phyloP scores from a whole-genome alignment of 176 grass and related monocot species.

The Musa troglodytarum region DNA sequence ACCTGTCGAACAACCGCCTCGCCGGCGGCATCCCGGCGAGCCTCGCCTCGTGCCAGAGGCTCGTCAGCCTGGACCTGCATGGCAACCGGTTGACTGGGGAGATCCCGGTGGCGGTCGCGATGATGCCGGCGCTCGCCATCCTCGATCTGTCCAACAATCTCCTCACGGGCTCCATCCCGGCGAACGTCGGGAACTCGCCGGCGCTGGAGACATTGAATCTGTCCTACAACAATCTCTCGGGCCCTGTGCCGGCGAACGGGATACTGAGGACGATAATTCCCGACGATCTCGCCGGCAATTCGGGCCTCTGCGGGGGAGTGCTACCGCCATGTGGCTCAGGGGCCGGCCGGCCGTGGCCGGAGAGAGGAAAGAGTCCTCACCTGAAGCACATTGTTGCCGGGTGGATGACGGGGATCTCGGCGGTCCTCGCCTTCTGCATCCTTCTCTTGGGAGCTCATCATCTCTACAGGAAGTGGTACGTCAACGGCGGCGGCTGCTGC shows the following conservation, averaged over 20 bases:
- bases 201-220: conserved; percentile 73
- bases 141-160: conserved; percentile 73
- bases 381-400: conserved; percentile 35
- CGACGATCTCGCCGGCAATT: conserved; percentile 63
- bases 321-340: conserved; percentile 42
- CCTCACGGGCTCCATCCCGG: conserved; percentile 55
- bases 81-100: conserved; percentile 45
- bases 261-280: conserved; percentile 73
- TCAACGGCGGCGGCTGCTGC: conserved; percentile 27
- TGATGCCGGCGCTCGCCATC: conserved; percentile 79
- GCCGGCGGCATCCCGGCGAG: conserved; percentile 36
- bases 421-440: conserved; percentile 20
- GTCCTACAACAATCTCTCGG: conserved; percentile 68
- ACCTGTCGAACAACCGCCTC: conserved; percentile 67
- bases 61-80: conserved; percentile 61
- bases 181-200: conserved; percentile 68
- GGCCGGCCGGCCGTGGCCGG: conserved; percentile 6
- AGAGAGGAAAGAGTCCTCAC: conserved; percentile 27
- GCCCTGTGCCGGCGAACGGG: conserved; percentile 56
- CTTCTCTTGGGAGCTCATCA: conserved; percentile 37
- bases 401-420: conserved; percentile 46
- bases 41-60: conserved; percentile 57
- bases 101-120: conserved; percentile 54
- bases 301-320: conserved; percentile 64
- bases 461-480: conserved; percentile 58